Conservation (phyloP, 192 early-diverging fungal genomes). For the Coemansia reversa region DNA sequence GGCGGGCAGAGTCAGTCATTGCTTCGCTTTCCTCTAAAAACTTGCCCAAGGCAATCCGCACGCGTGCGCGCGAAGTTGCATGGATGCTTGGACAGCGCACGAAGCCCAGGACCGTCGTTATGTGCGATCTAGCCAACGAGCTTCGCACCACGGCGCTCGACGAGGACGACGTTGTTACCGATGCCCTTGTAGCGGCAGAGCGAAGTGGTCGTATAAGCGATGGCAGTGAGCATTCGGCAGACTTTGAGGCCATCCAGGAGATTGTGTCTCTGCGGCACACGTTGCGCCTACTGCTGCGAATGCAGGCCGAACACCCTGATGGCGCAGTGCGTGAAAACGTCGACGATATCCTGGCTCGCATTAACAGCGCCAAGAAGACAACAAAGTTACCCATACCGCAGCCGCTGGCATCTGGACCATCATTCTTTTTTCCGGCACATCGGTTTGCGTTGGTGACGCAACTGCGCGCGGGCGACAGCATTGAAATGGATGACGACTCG, state of each 20-base stretch:
- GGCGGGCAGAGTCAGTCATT: constrained; percentile 4
- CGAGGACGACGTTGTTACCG: constrained; percentile 40
- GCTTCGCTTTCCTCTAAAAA: constrained; percentile 22
- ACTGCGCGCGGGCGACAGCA: constrained; percentile 8
- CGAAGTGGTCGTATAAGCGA: constrained; percentile 8
- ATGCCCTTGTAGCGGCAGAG: constrained; percentile 20
- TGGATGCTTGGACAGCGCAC: constrained; percentile 40
- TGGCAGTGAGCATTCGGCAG: constrained; percentile 24
- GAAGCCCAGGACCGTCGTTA: constrained; percentile 11
- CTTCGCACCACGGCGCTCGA: constrained; percentile 36
- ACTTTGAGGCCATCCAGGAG: constrained; percentile 49
- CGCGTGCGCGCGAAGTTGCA: constrained; percentile 39
- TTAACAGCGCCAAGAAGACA: constrained; percentile 36
- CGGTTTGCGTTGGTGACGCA: constrained; percentile 21
- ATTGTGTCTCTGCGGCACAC: constrained; percentile 31
- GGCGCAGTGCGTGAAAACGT: constrained; percentile 26
- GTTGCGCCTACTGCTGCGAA: constrained; percentile 33
- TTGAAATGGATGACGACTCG: constrained; percentile 22
- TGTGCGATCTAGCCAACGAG: constrained; percentile 33
- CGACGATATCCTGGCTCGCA: constrained; percentile 26
- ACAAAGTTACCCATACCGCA: constrained; percentile 35
- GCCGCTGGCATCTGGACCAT: constrained; percentile 30
- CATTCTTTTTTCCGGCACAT: constrained; percentile 37
- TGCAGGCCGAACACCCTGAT: constrained; percentile 41
- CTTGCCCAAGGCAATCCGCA: constrained; percentile 24